A percentile compares a stretch with the other conserved stretches of the same genome.
phyloP scores from a whole-genome alignment of 1,139 yeast species.

The Geotrichum citri-aurantii region DNA sequence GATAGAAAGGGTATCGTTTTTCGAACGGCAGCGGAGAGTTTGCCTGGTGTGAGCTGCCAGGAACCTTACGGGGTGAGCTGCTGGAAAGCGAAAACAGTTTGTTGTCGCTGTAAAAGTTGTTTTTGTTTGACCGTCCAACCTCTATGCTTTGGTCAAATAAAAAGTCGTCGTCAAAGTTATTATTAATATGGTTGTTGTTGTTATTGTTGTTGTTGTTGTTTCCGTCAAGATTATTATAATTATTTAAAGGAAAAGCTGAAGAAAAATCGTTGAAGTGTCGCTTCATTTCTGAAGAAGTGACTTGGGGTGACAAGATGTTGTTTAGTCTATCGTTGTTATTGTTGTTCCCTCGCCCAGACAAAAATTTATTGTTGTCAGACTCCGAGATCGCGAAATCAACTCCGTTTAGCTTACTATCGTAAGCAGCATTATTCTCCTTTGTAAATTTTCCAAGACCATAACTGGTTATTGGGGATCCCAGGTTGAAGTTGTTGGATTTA shows the following conservation, averaged over 20 bases:
- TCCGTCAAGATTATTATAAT: not conserved
- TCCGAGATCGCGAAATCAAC: conserved; percentile 15
- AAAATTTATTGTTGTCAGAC: conserved; percentile 5
- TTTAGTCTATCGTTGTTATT: conserved; percentile 3
- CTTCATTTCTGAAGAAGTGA: conserved; percentile 22
- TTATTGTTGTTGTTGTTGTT: conserved; percentile 5
- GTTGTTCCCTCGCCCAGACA: not conserved
- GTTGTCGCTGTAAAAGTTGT: not conserved
- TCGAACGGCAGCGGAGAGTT: conserved; percentile 8
- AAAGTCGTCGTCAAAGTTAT: not conserved
- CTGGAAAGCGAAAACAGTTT: conserved; percentile 4
- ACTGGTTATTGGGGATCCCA: not conserved
- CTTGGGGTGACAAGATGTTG: conserved; percentile 24
- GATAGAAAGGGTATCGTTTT: conserved; percentile 6
- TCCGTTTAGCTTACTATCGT: conserved; percentile 4
- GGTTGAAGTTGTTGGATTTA: not conserved
- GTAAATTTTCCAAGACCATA: conserved; percentile 2
- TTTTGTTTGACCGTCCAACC: conserved; percentile 19
- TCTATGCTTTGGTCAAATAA: conserved; percentile 20
- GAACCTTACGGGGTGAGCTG: not conserved
- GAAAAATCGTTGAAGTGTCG: conserved; percentile 26
- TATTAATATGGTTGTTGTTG: conserved; percentile 1
- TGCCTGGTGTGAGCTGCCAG: not conserved
- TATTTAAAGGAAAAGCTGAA: conserved; percentile 15
- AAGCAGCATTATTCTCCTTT: not conserved